These are phyloP conservation scores for Metschnikowia corniflorae DNA, from an alignment of 805 yeast species.

Conservation along the genomic window DNA sequence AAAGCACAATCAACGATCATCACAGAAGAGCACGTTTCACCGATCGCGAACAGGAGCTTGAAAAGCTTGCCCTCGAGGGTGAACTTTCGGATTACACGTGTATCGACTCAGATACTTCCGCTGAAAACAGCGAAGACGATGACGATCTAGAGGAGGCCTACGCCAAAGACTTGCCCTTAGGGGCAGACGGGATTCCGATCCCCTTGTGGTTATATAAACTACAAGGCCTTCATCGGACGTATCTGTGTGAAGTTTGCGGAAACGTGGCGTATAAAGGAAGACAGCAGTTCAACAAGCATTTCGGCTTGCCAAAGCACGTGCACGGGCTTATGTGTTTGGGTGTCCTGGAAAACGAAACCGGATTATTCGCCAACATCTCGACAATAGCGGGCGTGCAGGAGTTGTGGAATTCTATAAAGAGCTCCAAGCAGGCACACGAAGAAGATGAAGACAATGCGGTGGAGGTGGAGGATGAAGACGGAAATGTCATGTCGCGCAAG, in stretches of 20 bases:
- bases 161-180: slow-evolving; percentile 67
- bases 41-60: slow-evolving; percentile 61
- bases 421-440: slow-evolving; percentile 33
- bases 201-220: slow-evolving; percentile 92
- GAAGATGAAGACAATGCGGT: slow-evolving; percentile 51
- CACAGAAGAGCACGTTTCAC: slow-evolving; percentile 69
- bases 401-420: slow-evolving; percentile 43
- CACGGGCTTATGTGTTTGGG: slow-evolving; percentile 77
- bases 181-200: slow-evolving; percentile 87
- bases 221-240: slow-evolving; percentile 75
- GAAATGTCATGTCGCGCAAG: slow-evolving; percentile 83
- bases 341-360: slow-evolving; percentile 43
- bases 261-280: slow-evolving; percentile 71
- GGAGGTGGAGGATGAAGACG: slow-evolving; percentile 90
- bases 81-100: slow-evolving; percentile 40
- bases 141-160: slow-evolving; percentile 30
- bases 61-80: slow-evolving; percentile 39
- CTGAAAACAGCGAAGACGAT: slow-evolving; percentile 18
- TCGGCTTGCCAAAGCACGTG: slow-evolving; percentile 63
- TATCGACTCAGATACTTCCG: slow-evolving; percentile 24
- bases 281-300: slow-evolving; percentile 68
- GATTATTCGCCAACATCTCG: slow-evolving; percentile 59
- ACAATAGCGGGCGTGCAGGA: slow-evolving; percentile 63
- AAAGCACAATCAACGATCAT: slow-evolving; percentile 53
- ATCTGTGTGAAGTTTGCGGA: slow-evolving; percentile 85